Conservation (phyloP, 495 filamentous ascomycete species). For the Daldinia bambusicola region DNA sequence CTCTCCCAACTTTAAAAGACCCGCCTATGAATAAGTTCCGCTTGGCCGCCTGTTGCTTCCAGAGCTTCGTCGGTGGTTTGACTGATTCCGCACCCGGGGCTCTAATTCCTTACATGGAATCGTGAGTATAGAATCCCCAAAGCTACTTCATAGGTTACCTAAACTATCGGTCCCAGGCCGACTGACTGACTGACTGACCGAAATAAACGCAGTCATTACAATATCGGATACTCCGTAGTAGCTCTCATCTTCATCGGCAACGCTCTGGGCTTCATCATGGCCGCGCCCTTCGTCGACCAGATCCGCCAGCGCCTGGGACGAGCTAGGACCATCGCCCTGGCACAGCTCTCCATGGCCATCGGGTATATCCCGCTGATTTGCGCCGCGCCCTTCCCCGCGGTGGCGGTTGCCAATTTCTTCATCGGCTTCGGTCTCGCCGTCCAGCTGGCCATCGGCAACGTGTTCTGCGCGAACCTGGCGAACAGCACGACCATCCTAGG, state of each 20-base stretch:
- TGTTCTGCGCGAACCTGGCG: conserved; percentile 75
- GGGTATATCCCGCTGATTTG: conserved; percentile 72
- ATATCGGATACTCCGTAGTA: conserved; percentile 76
- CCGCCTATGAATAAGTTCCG: conserved; percentile 66
- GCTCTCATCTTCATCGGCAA: conserved; percentile 84
- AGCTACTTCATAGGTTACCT: background rate
- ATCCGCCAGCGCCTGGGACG: conserved; percentile 70
- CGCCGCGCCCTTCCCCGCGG: conserved; percentile 73
- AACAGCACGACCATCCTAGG: conserved; percentile 72
- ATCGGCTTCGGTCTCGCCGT: conserved; percentile 73
- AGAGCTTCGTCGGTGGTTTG: conserved; percentile 67
- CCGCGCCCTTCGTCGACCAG: conserved; percentile 71
- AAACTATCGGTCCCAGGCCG: background rate
- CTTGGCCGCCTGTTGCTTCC: conserved; percentile 58
- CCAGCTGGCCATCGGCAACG: conserved; percentile 76
- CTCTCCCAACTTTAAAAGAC: conserved; percentile 62
- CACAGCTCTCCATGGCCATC: conserved; percentile 58
- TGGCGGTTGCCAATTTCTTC: conserved; percentile 72
- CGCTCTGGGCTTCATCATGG: conserved; percentile 78
- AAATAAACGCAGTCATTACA: conserved; percentile 60
- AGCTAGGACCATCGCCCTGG: conserved; percentile 67
- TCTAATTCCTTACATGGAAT: conserved; percentile 76
- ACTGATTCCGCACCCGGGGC: conserved; percentile 75
- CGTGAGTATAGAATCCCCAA: conserved; percentile 45
- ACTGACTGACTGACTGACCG: conserved; percentile 8